Percentiles rank a stretch among this genome's conserved stretches.
Evolutionary conservation across 352 stramenopile species (phyloP).

Genomic region (Globisporangium cylindrosporum): DNA sequence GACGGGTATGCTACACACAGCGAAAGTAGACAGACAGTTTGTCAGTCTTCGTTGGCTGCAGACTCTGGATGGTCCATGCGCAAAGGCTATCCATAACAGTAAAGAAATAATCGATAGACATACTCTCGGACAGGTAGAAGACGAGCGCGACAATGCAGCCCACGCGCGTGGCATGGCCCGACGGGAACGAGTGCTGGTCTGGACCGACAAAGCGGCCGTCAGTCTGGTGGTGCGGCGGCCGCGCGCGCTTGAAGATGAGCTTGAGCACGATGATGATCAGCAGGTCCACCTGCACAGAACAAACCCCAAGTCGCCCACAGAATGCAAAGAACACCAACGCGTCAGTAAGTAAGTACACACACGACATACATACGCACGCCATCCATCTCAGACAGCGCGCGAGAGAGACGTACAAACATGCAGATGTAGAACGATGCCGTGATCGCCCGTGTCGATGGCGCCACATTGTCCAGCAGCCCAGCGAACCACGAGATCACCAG

Average conservation of each 20-base stretch:
- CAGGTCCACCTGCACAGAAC: constrained; percentile 52
- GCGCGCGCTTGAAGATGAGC: constrained; percentile 61
- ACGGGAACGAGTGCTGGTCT: constrained; percentile 86
- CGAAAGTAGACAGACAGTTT: neutral
- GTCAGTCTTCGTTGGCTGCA: neutral
- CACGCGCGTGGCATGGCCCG: constrained; percentile 73
- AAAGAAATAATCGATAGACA: neutral
- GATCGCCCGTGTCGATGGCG: constrained; percentile 26
- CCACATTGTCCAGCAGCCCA: constrained; percentile 28
- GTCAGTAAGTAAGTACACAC: neutral
- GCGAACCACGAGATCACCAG: constrained; percentile 31
- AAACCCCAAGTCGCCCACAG: neutral
- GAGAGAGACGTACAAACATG: constrained; percentile 31
- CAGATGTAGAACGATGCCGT: constrained; percentile 44
- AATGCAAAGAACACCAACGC: neutral
- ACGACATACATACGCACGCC: neutral
- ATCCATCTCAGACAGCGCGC: neutral
- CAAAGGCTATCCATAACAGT: neutral
- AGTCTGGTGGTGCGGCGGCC: constrained; percentile 68
- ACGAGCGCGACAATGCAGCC: constrained; percentile 71
- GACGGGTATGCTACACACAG: constrained; percentile 27
- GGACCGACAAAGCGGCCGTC: constrained; percentile 77
- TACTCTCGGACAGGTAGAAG: constrained; percentile 52
- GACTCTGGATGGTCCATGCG: no score
- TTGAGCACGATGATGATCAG: constrained; percentile 80